Evolutionary conservation across 176 grass and related monocot species (phyloP).

Genomic region (Oryza nivara): DNA sequence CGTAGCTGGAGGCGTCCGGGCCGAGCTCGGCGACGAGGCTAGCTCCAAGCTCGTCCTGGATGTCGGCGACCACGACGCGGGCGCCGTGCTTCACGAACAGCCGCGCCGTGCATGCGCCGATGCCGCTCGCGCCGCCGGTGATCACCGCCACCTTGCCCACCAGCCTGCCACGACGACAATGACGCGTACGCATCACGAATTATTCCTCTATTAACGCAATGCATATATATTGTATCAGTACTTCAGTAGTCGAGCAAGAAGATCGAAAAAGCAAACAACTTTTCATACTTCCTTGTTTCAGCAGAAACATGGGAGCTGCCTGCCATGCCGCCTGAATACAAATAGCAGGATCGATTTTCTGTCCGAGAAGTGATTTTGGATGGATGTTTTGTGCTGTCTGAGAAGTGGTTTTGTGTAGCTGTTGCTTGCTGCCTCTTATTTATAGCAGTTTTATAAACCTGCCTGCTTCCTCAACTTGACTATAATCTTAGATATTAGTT

Average conservation of each 20-base stretch:
- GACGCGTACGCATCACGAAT: no score
- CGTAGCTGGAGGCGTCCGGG: constrained; percentile 26
- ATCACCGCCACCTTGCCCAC: constrained; percentile 29
- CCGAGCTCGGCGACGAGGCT: constrained; percentile 19
- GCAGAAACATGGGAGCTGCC: no score
- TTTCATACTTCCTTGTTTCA: background rate
- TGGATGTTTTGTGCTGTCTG: background rate
- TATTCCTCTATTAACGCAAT: no score
- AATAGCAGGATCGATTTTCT: no score
- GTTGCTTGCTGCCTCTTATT: background rate
- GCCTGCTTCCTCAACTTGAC: no score
- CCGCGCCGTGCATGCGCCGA: background rate
- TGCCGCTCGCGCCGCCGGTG: constrained; percentile 18
- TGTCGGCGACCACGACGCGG: no score
- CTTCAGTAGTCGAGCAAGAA: background rate
- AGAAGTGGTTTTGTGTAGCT: background rate
- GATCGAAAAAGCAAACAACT: background rate
- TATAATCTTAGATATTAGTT: no score
- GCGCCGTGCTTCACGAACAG: no score
- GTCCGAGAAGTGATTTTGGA: no score
- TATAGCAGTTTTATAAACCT: background rate
- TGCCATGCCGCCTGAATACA: no score
- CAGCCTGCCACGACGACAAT: background rate
- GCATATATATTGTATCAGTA: no score
- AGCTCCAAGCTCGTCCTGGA: no score